These are phyloP conservation scores for Aleurites moluccanus DNA, from an alignment of 441 rosid genomes.

Conservation along the genomic window DNA sequence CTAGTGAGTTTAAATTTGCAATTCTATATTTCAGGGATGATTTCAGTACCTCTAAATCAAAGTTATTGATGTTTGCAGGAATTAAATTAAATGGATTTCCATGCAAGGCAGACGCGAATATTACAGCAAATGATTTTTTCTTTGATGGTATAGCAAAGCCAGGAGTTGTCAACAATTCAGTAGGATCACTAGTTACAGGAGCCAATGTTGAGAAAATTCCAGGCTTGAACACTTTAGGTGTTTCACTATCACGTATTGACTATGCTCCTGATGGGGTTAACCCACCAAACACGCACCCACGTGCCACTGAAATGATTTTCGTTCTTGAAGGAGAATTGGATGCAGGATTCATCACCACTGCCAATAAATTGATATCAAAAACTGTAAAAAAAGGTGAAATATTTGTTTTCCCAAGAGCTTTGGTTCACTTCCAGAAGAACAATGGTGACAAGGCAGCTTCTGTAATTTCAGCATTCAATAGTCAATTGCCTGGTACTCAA, in stretches of 20 bases:
- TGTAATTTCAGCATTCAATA: constrained; percentile 66
- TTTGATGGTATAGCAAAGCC: constrained; percentile 63
- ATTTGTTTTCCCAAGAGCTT: constrained; percentile 75
- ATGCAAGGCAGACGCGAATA: constrained; percentile 63
- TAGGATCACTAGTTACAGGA: constrained; percentile 63
- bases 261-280: constrained; percentile 67
- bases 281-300: constrained; percentile 93
- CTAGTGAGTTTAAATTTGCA: too few relatives aligned
- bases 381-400: constrained; percentile 65
- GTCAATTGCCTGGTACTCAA: constrained; percentile 86
- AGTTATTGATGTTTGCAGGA: constrained; percentile 26
- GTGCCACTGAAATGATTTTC: constrained; percentile 77
- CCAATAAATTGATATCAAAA: constrained; percentile 56
- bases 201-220: constrained; percentile 81
- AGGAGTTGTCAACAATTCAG: constrained; percentile 48
- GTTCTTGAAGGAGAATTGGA: constrained; percentile 76
- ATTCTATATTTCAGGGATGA: too few relatives aligned
- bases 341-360: constrained; percentile 83
- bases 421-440: constrained; percentile 86
- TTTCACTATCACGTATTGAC: constrained; percentile 74
- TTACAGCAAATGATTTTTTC: constrained; percentile 68
- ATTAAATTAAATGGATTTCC: constrained; percentile 68
- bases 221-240: constrained; percentile 89
- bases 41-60: too few relatives aligned
- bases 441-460: constrained; percentile 49